Percentiles rank a stretch among this genome's conserved stretches.
phyloP scores from a whole-genome alignment of 2,329 filamentous ascomycete species.

The Aspergillus intermedius region DNA sequence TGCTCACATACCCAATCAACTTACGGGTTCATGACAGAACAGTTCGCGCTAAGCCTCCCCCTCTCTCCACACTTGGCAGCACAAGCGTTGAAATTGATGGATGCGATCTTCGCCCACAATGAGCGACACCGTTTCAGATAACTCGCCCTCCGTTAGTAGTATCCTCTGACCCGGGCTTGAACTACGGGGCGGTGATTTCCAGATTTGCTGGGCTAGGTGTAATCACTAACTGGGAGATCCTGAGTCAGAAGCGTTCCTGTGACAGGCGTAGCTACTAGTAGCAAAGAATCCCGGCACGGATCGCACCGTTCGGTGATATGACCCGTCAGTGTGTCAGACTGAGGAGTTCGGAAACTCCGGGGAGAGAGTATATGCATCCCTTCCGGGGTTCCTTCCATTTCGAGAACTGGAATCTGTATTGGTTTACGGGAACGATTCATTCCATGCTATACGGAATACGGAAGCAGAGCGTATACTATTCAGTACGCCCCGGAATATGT shows the following conservation, averaged over 20 bases:
- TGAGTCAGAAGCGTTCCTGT: not conserved
- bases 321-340: not conserved
- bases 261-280: not conserved
- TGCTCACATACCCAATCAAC: not conserved
- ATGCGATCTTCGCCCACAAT: not conserved
- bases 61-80: not conserved
- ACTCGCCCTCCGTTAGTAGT: not conserved
- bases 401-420: too few species aligned
- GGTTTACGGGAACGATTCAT: too few species aligned
- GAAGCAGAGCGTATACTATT: not conserved
- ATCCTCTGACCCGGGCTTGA: not conserved
- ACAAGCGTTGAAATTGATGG: not conserved
- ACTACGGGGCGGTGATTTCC: too few species aligned
- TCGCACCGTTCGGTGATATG: not conserved
- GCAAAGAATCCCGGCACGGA: not conserved
- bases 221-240: too few species aligned
- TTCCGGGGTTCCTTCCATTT: not conserved
- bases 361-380: not conserved
- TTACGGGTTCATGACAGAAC: not conserved
- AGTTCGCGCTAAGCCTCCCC: not conserved
- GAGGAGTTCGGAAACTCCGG: not conserved
- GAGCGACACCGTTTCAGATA: not conserved
- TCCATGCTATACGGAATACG: not conserved
- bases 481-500: not conserved
- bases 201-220: too few species aligned